Conservation (phyloP, 768 basidiomycete species). For the Kwoniella dejecticola region DNA sequence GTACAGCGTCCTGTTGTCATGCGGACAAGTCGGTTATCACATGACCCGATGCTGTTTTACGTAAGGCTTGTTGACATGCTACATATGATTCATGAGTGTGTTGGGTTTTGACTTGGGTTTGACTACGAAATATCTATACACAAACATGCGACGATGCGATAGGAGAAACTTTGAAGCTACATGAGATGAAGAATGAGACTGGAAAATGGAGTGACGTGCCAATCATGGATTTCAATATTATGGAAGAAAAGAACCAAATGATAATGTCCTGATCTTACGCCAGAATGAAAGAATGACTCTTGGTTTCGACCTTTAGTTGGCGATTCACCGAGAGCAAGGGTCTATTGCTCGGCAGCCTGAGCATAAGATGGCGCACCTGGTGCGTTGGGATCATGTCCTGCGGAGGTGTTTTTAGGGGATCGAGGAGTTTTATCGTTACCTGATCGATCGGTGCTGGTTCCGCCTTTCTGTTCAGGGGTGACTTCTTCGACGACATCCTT, state of each 20-base stretch:
- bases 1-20: neutral
- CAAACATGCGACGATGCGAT: neutral
- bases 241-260: too few relatives aligned
- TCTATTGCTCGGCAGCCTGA: conserved; percentile 12
- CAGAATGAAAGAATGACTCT: too few relatives aligned
- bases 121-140: too few relatives aligned
- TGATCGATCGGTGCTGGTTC: conserved; percentile 10
- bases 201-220: too few relatives aligned
- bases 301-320: too few relatives aligned
- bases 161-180: neutral
- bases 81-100: too few relatives aligned
- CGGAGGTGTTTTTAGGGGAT: conserved; percentile 22
- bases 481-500: conserved; percentile 6
- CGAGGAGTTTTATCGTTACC: conserved; percentile 10
- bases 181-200: neutral
- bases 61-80: too few relatives aligned
- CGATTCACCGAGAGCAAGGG: too few relatives aligned
- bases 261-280: too few relatives aligned
- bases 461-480: neutral
- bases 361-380: conserved; percentile 38
- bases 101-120: too few relatives aligned
- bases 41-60: neutral
- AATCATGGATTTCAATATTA: too few relatives aligned
- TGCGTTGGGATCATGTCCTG: conserved; percentile 42
- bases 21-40: conserved; percentile 1